Percentiles rank a stretch among this genome's conserved stretches.
Conservation (phyloP, 768 basidiomycete species). For the Psilocybe cyanescens region DNA sequence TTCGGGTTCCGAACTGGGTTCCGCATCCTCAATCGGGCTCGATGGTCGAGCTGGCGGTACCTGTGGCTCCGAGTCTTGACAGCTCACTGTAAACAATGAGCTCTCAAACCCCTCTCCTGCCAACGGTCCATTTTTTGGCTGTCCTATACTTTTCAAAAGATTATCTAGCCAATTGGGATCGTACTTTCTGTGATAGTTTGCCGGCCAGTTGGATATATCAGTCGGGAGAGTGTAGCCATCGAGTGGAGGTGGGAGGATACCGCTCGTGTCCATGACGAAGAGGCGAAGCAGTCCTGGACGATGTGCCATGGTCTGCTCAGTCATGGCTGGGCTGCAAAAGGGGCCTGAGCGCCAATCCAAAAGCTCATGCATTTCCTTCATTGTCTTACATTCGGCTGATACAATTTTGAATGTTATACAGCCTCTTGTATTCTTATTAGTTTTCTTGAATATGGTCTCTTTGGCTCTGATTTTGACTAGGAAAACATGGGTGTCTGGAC, state of each 20-base stretch:
- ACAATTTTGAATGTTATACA: constrained; percentile 15
- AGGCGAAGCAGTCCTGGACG: constrained; percentile 19
- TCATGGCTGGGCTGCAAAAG: constrained; percentile 11
- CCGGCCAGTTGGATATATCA: constrained; percentile 20
- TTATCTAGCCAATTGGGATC: constrained; percentile 15
- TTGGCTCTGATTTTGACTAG: constrained; percentile 15
- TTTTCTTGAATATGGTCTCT: constrained; percentile 17
- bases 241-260: constrained; percentile 16
- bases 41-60: constrained; percentile 17
- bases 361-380: constrained; percentile 19
- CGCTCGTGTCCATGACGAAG: constrained; percentile 18
- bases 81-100: not conserved
- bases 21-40: constrained; percentile 5
- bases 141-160: constrained; percentile 17
- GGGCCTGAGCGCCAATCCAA: constrained; percentile 19
- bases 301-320: constrained; percentile 17
- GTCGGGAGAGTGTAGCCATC: constrained; percentile 20
- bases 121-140: constrained; percentile 5
- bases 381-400: constrained; percentile 17
- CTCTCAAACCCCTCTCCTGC: not conserved
- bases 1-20: not conserved
- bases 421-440: constrained; percentile 4
- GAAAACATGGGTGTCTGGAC: constrained; percentile 16
- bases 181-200: constrained; percentile 14
- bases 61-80: not conserved